These are phyloP conservation scores for Xerocomus brunneocitrinus DNA, from an alignment of 768 basidiomycete genomes.

Conservation along the genomic window DNA sequence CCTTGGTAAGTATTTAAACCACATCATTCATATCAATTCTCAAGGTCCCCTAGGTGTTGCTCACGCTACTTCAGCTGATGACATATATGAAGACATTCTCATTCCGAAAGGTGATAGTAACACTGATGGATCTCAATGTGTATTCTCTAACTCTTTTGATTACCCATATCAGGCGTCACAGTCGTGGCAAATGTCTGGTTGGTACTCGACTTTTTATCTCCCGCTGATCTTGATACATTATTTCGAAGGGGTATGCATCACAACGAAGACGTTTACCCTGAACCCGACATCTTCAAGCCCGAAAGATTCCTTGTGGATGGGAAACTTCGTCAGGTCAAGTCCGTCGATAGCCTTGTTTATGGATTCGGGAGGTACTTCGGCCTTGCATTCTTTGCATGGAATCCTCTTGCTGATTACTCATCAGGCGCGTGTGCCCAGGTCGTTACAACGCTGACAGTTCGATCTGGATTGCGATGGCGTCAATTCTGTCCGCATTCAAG, in stretches of 20 bases:
- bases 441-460: background rate
- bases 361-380: background rate
- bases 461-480: background rate
- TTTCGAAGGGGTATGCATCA: background rate
- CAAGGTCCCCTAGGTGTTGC: constrained; percentile 8
- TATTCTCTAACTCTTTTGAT: background rate
- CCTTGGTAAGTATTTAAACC: constrained; percentile 13
- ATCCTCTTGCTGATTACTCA: background rate
- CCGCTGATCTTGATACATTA: background rate
- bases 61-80: background rate
- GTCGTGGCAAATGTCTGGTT: background rate
- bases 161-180: background rate
- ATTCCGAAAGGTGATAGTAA: background rate
- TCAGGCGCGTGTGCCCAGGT: background rate
- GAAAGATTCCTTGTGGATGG: background rate
- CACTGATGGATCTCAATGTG: background rate
- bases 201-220: background rate
- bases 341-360: background rate
- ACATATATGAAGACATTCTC: background rate
- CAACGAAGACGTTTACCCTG: background rate
- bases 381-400: background rate
- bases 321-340: background rate
- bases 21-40: too few relatives aligned
- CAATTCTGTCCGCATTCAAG: background rate
- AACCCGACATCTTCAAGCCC: background rate